These are phyloP conservation scores for Diospyros kaki DNA, from an alignment of 148 eudicot genomes.

Conservation along the genomic window DNA sequence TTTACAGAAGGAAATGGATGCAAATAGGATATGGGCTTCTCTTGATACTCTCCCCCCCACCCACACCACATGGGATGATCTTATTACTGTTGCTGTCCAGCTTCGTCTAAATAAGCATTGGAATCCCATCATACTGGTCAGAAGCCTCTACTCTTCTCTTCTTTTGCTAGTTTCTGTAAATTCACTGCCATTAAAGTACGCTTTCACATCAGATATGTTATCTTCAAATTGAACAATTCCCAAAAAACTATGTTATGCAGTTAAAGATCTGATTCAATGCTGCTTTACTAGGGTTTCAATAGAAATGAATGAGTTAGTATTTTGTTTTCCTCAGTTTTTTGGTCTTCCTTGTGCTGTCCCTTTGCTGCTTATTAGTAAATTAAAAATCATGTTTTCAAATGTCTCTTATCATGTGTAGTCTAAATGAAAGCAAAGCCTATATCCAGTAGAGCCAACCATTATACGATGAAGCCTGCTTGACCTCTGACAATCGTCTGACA, in stretches of 20 bases:
- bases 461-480: no score
- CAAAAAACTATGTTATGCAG: no score
- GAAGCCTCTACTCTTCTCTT: background rate
- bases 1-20: conserved; percentile 52
- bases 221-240: background rate
- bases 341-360: background rate
- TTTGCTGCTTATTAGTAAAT: background rate
- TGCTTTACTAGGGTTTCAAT: background rate
- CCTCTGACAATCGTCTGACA: no score
- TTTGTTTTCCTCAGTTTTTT: no score
- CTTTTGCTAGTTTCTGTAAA: conserved; percentile 2
- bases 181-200: background rate
- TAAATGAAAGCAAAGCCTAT: no score
- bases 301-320: background rate
- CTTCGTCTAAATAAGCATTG: conserved; percentile 66
- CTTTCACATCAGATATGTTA: background rate
- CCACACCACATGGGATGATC: conserved; percentile 73
- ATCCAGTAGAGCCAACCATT: no score
- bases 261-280: background rate
- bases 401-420: no score
- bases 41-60: conserved; percentile 65
- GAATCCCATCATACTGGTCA: conserved; percentile 65
- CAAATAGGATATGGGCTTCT: conserved; percentile 46
- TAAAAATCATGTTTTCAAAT: no score
- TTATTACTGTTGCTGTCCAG: conserved; percentile 65